Evolutionary conservation across 2,329 filamentous ascomycete species (phyloP), one percentile per base, ranked within the genome.

Genomic region (Laburnicola sp.): DNA sequence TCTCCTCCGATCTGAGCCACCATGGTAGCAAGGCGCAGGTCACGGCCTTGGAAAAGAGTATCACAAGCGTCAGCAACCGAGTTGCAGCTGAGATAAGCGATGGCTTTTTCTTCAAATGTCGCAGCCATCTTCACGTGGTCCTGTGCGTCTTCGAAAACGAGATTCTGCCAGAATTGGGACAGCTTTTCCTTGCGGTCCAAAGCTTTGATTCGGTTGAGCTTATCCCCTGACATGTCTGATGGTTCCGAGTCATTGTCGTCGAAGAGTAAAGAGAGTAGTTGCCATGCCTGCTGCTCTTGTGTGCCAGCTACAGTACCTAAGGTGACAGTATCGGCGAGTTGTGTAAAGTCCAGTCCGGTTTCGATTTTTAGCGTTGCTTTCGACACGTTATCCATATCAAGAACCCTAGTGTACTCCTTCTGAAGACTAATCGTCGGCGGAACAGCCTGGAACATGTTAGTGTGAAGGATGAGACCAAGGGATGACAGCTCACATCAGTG

Each of bases 11-110:
- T 88, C 54, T 96, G 84, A 8, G 94, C 81, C 27, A 97, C 79
- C 35, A 97, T 78, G 1, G 89, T 92, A 4, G 89, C 90, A n/a
- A 97, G 82, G 45, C 89, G 88, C 57, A 89, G 88, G 65, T 97
- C 85, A 57, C 86, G 86, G 58, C 86, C 87, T 25, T 87, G 84
- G 5, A 93, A 73, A 4, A 99, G 81, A 51, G 86, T 78, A 58
- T 87, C 87, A 74, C 92, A 97, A 8, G 94, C 94, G 52, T 96
- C 89, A 4, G 86, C 80, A 42, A 96, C 77, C 39, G 89, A 86
- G 67, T 95, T 86, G 6, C 86, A 87, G 16, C 90, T 88, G 6
- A 99, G 80, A 56, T 87, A 84, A 21, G 88, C 83, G 50, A 99
- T 79, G 0, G 93, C 93, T 69, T 90, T 91, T 68, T 96, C 91